Base-by-base conservation (phyloP, 768 basidiomycete species). In the Hericium rajendrae region DNA sequence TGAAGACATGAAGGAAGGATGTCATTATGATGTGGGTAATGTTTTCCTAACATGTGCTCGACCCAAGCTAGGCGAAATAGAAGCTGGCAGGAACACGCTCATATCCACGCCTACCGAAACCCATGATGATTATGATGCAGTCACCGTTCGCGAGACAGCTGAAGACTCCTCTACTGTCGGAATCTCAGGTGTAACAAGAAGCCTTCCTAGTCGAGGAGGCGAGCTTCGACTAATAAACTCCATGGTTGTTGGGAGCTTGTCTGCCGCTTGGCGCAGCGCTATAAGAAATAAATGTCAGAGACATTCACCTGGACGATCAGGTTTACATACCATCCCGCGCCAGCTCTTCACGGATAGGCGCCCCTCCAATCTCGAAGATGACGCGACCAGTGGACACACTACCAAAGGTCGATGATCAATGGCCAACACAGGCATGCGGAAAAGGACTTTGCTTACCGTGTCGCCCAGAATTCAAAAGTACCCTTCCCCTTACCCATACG, bases 401-500 rank as follows among this genome's bases (percentile, higher is more conserved):
- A 61, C 20, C 50, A 51, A 32, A 8, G 54, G n/a, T 2, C 16
- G 6, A 57, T 20, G 54, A 57, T 55, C 37, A 26, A 52, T 39
- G 20, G 57, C 16, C 53, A 51, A 37, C 26, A 41, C n/a, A 32
- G 8, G 32, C 32, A 8, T 32, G 32, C 32, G 32, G 37, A 40
- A 40, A 20, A 43, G 24, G 15, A 20, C n/a, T 20, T 41, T 8
- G 54, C 82, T 55, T 64, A 92, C 91, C 91, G 83, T 58, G 88
- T 91, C 26, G 94, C 91, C 97, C 97, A 99, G 69, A 79, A 97
- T 68, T 98, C 97, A 65, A 98, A 98, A 0, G 88, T 83, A 49
- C 97, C 97, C 71, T 99, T 99, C 58, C 97, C 97, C 73, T 98
- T 98, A 53, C 97, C 97, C 97, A 98, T 97, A 78, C 97, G 88